These are phyloP conservation scores for Mucor indicus DNA, from an alignment of 371 early-diverging fungal genomes.

Conservation along the genomic window DNA sequence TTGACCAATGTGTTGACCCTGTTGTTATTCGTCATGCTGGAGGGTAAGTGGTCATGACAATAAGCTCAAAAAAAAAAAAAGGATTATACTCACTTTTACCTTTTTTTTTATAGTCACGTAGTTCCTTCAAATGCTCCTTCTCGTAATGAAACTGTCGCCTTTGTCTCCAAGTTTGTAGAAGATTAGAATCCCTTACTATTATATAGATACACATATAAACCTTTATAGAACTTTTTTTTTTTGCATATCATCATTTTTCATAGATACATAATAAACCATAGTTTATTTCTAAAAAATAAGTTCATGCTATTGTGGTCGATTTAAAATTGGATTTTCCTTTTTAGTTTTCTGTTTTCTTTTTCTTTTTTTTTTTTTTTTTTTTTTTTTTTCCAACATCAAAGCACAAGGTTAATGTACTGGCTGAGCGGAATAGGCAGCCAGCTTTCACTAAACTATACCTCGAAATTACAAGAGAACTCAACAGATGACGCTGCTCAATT, in stretches of 20 bases:
- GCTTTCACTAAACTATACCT: slow-evolving; percentile 23
- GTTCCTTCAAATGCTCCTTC: slow-evolving; percentile 66
- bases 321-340: too few species aligned
- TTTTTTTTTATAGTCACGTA: slow-evolving; percentile 50
- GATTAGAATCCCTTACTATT: slow-evolving; percentile 20
- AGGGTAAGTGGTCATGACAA: slow-evolving; percentile 39
- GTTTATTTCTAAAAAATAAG: too few species aligned
- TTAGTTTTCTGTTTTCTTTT: neutral
- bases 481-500: neutral
- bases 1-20: slow-evolving; percentile 36
- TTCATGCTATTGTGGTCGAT: too few species aligned
- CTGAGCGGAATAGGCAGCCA: slow-evolving; percentile 48
- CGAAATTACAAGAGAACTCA: neutral
- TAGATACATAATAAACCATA: too few species aligned
- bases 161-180: slow-evolving; percentile 46
- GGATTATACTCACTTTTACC: neutral
- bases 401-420: slow-evolving; percentile 46
- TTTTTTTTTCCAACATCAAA: too few species aligned
- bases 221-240: too few species aligned
- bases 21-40: slow-evolving; percentile 40
- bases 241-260: too few species aligned
- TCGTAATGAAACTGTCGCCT: slow-evolving; percentile 55
- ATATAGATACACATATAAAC: too few species aligned
- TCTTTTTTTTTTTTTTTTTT: neutral
- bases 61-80: too few species aligned